phyloP scores from a whole-genome alignment of 768 basidiomycete species.

The Boletus tylopilopsis region DNA sequence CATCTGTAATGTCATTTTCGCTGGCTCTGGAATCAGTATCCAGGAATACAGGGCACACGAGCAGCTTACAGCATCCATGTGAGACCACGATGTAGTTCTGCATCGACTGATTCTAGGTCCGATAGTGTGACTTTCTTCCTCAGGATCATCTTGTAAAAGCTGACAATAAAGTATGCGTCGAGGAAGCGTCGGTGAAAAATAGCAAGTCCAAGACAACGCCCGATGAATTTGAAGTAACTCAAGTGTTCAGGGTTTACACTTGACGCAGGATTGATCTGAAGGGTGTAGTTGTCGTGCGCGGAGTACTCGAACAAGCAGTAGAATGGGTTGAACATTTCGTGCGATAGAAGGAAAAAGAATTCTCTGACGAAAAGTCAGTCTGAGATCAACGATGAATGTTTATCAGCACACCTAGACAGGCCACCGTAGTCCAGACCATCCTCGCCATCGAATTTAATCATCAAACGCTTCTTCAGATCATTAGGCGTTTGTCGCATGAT shows the following conservation, averaged over 20 bases:
- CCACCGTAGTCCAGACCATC: conserved; percentile 99
- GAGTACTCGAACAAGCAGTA: conserved; percentile 99
- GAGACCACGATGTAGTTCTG: conserved; percentile 88
- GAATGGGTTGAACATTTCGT: conserved; percentile 99
- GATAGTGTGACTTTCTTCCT: conserved; percentile 94
- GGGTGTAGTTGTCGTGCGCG: conserved; percentile 98
- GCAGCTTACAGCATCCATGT: conserved; percentile 95
- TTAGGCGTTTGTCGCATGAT: conserved; percentile 99
- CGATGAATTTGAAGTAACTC: conserved; percentile 99
- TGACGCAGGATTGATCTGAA: conserved; percentile 98
- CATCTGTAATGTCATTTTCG: conserved; percentile 96
- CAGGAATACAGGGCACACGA: background rate
- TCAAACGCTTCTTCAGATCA: conserved; percentile 96
- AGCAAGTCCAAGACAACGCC: conserved; percentile 88
- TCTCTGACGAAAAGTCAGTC: conserved; percentile 54
- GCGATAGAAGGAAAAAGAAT: conserved; percentile 99
- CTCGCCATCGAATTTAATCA: conserved; percentile 99
- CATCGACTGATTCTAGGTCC: conserved; percentile 96
- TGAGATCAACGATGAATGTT: background rate
- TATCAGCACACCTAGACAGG: conserved; percentile 71
- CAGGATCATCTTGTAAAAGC: conserved; percentile 99
- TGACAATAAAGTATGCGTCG: conserved; percentile 98
- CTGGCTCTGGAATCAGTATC: conserved; percentile 38
- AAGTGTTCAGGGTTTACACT: conserved; percentile 98
- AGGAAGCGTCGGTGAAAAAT: conserved; percentile 99